phyloP scores from a whole-genome alignment of 2,329 filamentous ascomycete species.

The Fusarium nisikadoi region DNA sequence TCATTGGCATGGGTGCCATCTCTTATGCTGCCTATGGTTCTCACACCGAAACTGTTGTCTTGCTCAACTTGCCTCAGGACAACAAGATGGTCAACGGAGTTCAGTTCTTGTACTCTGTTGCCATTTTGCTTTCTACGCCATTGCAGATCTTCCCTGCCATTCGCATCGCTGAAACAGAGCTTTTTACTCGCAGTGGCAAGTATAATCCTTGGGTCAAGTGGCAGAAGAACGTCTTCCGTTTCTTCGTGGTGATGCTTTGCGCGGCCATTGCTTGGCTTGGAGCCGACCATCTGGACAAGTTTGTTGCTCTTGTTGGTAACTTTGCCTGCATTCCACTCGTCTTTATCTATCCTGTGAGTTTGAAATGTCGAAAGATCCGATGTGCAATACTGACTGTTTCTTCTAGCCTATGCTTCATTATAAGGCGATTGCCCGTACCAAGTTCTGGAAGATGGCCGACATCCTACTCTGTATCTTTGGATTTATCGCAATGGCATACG shows the following conservation, averaged over 20 bases:
- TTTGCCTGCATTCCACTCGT: conserved; percentile 98
- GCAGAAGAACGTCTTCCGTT: conserved; percentile 98
- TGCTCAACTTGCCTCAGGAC: conserved; percentile 96
- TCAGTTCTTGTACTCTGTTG: conserved; percentile 96
- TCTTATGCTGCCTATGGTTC: conserved; percentile 97
- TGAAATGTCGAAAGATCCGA: background rate
- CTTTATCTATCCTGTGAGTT: conserved; percentile 94
- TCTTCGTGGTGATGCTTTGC: conserved; percentile 89
- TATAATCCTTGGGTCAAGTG: conserved; percentile 99
- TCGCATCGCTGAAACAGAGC: conserved; percentile 91
- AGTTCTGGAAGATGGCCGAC: conserved; percentile 76
- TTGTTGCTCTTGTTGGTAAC: conserved; percentile 93
- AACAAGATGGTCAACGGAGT: conserved; percentile 95
- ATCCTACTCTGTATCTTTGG: conserved; percentile 84
- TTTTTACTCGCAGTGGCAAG: conserved; percentile 94
- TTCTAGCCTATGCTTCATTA: conserved; percentile 89
- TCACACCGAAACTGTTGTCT: conserved; percentile 93
- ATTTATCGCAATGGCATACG: conserved; percentile 88
- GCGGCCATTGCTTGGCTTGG: conserved; percentile 91
- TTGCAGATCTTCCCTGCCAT: conserved; percentile 98
- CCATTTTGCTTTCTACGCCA: conserved; percentile 95
- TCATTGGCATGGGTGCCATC: conserved; percentile 89
- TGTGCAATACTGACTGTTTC: conserved; percentile 46
- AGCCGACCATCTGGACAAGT: conserved; percentile 94
- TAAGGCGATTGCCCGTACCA: conserved; percentile 77